These are phyloP conservation scores for Sporothrix protearum DNA, from an alignment of 2,329 filamentous ascomycete genomes.

Conservation along the genomic window DNA sequence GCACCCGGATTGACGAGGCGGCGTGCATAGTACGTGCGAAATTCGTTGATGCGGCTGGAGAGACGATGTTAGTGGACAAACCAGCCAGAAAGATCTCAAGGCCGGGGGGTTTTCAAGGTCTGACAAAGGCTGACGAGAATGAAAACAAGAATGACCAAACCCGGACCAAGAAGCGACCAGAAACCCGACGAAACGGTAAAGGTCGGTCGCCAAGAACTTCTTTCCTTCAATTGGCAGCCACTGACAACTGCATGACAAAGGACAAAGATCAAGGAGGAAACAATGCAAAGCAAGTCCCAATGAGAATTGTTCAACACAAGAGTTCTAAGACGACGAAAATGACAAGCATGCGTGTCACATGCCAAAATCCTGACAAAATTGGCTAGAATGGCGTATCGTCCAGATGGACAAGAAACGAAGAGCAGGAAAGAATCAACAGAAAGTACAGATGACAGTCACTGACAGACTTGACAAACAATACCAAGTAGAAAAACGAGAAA, in stretches of 20 bases:
- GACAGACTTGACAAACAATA: not conserved
- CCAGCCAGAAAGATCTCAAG: not conserved
- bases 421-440: not conserved
- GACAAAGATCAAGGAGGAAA: not conserved
- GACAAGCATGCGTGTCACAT: not conserved
- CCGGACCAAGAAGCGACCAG: not conserved
- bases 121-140: slow-evolving; percentile 11
- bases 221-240: not conserved
- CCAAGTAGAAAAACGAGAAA: not conserved
- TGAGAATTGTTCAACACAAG: not conserved
- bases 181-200: not conserved
- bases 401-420: not conserved
- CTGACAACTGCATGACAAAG: not conserved
- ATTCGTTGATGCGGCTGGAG: slow-evolving; percentile 6
- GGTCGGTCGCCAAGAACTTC: not conserved
- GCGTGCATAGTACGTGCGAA: slow-evolving; percentile 8
- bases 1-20: not conserved
- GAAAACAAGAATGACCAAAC: too few relatives aligned
- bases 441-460: not conserved
- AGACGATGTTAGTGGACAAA: not conserved
- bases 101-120: not conserved
- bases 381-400: not conserved
- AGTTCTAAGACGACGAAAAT: not conserved
- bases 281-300: not conserved
- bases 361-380: not conserved